Evolutionary conservation across 2,329 filamentous ascomycete genomes (phyloP).

Genomic region (Geosmithia putterillii): DNA sequence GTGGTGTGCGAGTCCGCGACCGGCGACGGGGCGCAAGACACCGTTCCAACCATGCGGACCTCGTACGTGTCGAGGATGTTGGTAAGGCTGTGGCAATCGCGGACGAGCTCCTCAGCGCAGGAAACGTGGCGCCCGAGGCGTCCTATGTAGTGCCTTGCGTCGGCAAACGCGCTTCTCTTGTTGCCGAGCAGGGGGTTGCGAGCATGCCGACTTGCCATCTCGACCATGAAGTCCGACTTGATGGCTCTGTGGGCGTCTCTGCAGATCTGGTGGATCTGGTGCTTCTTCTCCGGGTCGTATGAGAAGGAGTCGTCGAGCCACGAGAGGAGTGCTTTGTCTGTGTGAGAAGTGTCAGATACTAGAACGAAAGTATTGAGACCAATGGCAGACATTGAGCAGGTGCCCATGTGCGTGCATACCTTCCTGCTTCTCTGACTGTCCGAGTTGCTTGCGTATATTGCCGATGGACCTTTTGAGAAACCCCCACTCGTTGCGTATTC

Average conservation of each 20-base stretch:
- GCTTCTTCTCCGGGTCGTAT: not conserved
- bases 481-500: not conserved
- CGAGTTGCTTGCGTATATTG: not conserved
- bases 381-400: not conserved
- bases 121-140: conserved; percentile 29
- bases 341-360: not conserved
- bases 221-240: not conserved
- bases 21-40: conserved; percentile 8
- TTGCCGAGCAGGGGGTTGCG: not conserved
- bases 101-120: conserved; percentile 22
- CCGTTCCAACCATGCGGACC: conserved; percentile 10
- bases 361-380: not conserved
- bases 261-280: not conserved
- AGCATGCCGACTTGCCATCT: not conserved
- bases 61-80: conserved; percentile 12
- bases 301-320: not conserved
- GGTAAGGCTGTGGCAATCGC: conserved; percentile 14
- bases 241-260: not conserved
- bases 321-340: not conserved
- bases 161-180: not conserved
- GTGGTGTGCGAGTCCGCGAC: not conserved
- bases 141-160: conserved; percentile 27
- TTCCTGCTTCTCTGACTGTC: not conserved
- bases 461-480: not conserved
- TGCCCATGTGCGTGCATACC: not conserved